Percentiles rank a stretch among this genome's conserved stretches.
These are phyloP conservation scores for Cyanidioschyzon merolae DNA, from an alignment of 23 red algal genomes.

Conservation along the genomic window DNA sequence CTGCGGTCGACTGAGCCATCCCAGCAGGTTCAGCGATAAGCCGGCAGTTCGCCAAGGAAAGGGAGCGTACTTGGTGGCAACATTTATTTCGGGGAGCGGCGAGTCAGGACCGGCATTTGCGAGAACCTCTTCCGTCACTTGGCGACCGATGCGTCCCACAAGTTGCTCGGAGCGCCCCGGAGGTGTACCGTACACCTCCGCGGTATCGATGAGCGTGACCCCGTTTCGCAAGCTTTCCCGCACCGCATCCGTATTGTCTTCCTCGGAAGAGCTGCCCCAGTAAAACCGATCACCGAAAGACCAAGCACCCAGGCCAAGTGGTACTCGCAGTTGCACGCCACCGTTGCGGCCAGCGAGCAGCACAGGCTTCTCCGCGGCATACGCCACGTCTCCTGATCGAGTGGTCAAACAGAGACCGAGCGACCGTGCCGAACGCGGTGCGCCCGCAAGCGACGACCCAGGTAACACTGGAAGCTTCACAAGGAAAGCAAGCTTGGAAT, in stretches of 20 bases:
- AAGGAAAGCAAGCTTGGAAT: no score
- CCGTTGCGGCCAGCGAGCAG: slow-evolving; percentile 7
- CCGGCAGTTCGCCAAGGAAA: slow-evolving; percentile 16
- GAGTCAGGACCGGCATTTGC: background rate
- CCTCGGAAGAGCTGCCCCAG: background rate
- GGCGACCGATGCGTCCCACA: background rate
- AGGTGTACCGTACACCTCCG: slow-evolving; percentile 32
- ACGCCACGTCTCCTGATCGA: background rate
- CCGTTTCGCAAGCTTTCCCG: background rate
- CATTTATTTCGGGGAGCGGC: background rate
- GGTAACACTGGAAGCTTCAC: no score
- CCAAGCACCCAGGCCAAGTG: slow-evolving; percentile 11
- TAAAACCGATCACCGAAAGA: slow-evolving; percentile 3
- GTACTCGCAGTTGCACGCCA: background rate
- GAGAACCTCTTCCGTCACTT: background rate
- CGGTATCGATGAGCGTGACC: slow-evolving; percentile 23
- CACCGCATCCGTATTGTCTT: background rate
- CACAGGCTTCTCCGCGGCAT: background rate
- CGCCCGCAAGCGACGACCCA: no score
- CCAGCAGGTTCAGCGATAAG: background rate
- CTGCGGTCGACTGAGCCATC: background rate
- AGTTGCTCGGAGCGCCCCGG: slow-evolving; percentile 18
- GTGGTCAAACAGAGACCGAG: no score
- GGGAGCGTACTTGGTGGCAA: slow-evolving; percentile 21
- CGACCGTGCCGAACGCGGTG: no score